Percentiles rank a stretch among this genome's conserved stretches.
phyloP scores from a whole-genome alignment of 495 filamentous ascomycete species.

The Cercophora samala region DNA sequence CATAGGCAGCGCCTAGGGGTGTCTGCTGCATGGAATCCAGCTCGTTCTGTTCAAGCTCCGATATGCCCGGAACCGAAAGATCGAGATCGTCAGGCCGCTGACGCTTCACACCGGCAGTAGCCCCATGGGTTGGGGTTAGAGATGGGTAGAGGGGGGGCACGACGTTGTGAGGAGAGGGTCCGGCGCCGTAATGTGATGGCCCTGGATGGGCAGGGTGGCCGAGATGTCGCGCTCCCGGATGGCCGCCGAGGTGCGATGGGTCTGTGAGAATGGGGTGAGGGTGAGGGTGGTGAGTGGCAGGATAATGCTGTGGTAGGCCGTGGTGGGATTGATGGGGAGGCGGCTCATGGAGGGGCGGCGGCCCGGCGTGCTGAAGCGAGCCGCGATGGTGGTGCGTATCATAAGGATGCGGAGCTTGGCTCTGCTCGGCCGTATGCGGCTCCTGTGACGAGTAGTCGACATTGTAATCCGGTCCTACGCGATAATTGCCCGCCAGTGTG shows the following conservation, averaged over 20 bases:
- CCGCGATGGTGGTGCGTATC: conserved; percentile 50
- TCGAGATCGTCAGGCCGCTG: conserved; percentile 49
- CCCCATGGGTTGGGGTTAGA: conserved; percentile 43
- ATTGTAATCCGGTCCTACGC: conserved; percentile 57
- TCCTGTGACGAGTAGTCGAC: conserved; percentile 63
- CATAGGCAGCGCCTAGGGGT: conserved; percentile 44
- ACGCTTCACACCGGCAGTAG: conserved; percentile 43
- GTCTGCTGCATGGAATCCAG: conserved; percentile 50
- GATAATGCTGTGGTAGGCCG: conserved; percentile 50
- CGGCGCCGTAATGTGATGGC: conserved; percentile 43
- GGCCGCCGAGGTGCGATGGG: conserved; percentile 43
- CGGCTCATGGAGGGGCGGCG: conserved; percentile 43
- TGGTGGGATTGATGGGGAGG: conserved; percentile 45
- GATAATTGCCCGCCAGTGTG: conserved; percentile 65
- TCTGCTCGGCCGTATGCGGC: conserved; percentile 54
- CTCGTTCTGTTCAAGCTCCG: conserved; percentile 46
- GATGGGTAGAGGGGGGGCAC: conserved; percentile 46
- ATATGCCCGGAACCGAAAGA: conserved; percentile 49
- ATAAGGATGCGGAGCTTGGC: conserved; percentile 50
- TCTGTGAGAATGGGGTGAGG: conserved; percentile 50
- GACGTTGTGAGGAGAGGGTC: conserved; percentile 43
- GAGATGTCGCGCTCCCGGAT: conserved; percentile 46
- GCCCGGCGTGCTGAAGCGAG: conserved; percentile 46
- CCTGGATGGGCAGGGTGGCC: conserved; percentile 47
- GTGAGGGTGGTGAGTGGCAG: conserved; percentile 47